Conservation (phyloP, 192 early-diverging fungal species). For the Phlyctochytrium bullatum region DNA sequence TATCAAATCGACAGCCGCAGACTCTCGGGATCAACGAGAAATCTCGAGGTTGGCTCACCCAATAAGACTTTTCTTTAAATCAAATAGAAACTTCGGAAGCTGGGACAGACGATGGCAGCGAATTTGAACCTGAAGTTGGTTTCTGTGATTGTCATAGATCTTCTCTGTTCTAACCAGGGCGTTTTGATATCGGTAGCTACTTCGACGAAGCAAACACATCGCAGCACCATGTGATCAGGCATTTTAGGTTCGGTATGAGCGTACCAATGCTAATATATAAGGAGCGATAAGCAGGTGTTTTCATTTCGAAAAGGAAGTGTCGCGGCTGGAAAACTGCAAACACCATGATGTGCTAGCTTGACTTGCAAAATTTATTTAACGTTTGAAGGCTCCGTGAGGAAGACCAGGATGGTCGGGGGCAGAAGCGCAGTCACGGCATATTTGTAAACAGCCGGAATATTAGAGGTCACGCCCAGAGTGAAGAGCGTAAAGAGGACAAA, state of each 20-base stretch:
- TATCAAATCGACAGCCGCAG: slow-evolving; percentile 27
- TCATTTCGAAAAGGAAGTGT: slow-evolving; percentile 4
- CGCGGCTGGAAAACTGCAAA: neutral
- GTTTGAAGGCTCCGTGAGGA: neutral
- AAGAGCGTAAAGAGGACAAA: neutral
- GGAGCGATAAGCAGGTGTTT: slow-evolving; percentile 1
- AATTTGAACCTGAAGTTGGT: slow-evolving; percentile 31
- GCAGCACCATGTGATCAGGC: slow-evolving; percentile 31
- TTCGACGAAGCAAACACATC: slow-evolving; percentile 30
- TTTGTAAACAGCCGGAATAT: neutral
- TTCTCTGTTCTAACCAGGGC: no score
- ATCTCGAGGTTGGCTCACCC: slow-evolving; percentile 9
- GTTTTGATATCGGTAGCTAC: no score
- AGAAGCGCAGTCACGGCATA: neutral
- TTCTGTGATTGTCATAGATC: neutral
- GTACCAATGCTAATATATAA: neutral
- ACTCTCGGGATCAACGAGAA: slow-evolving; percentile 24
- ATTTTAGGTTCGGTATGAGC: slow-evolving; percentile 18
- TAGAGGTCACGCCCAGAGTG: neutral
- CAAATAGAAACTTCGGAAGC: slow-evolving; percentile 21
- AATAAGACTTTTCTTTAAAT: neutral
- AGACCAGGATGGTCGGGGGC: neutral
- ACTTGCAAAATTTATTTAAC: neutral
- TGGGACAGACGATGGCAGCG: slow-evolving; percentile 26
- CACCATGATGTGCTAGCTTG: neutral